phyloP scores from a whole-genome alignment of 768 basidiomycete genomes.

The Mrakia hoshinonis region DNA sequence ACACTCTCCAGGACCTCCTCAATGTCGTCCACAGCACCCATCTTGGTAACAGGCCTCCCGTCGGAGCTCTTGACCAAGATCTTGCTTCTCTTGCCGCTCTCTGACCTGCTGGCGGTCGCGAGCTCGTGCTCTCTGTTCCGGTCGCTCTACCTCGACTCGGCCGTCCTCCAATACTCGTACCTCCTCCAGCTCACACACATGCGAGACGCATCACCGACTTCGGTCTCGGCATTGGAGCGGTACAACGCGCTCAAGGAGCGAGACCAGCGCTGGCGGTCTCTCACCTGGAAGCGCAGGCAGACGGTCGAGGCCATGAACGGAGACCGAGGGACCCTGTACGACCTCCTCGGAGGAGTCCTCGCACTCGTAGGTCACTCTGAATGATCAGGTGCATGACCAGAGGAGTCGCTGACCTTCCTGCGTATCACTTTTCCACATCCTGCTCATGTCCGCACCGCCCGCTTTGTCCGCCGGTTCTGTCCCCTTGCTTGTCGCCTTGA shows the following conservation, averaged over 20 bases:
- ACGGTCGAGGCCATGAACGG: slow-evolving; percentile 8
- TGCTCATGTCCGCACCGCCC: background rate
- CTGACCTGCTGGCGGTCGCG: slow-evolving; percentile 2
- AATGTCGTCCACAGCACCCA: background rate
- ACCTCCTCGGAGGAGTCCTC: slow-evolving; percentile 24
- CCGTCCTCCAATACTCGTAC: slow-evolving; percentile 22
- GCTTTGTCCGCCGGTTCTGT: background rate
- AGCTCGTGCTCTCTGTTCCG: slow-evolving; percentile 1
- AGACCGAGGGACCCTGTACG: slow-evolving; percentile 18
- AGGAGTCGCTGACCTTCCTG: background rate
- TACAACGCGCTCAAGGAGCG: slow-evolving; percentile 13
- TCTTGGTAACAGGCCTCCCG: background rate
- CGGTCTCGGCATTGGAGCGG: background rate
- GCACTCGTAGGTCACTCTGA: slow-evolving; percentile 16
- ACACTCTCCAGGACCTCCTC: background rate
- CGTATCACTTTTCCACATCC: no score
- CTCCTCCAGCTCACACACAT: slow-evolving; percentile 18
- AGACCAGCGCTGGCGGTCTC: slow-evolving; percentile 17
- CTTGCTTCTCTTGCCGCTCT: slow-evolving; percentile 18
- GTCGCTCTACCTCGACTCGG: slow-evolving; percentile 15
- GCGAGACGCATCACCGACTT: slow-evolving; percentile 1
- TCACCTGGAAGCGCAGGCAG: slow-evolving; percentile 23
- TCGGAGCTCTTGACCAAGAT: slow-evolving; percentile 24
- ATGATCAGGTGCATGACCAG: background rate
- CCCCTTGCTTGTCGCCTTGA: background rate